These are phyloP conservation scores for Aspergillus neotritici DNA, from an alignment of 2,329 filamentous ascomycete species.

Conservation along the genomic window DNA sequence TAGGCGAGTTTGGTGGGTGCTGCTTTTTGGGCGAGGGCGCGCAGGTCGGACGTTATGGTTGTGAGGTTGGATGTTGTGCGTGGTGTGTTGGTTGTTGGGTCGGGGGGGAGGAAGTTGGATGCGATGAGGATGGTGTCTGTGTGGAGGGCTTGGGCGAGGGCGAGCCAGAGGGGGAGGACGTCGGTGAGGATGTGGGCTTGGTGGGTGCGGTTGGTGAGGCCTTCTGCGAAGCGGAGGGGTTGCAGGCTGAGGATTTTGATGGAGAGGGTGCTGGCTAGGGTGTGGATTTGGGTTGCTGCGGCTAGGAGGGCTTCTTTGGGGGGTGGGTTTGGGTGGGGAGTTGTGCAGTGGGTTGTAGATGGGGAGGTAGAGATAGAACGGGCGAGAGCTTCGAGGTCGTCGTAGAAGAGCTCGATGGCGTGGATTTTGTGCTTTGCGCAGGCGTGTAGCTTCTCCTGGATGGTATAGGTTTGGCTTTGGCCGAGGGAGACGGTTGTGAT, in stretches of 20 bases:
- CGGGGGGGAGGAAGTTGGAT: conserved; percentile 56
- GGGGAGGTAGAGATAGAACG: neutral
- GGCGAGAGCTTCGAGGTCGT: conserved; percentile 30
- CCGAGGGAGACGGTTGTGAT: conserved; percentile 76
- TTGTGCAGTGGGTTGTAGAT: conserved; percentile 13
- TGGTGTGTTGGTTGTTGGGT: conserved; percentile 32
- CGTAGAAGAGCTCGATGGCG: conserved; percentile 35
- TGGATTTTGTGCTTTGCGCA: conserved; percentile 46
- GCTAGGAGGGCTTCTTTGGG: conserved; percentile 16
- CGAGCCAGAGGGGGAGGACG: conserved; percentile 62
- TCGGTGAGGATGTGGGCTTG: conserved; percentile 57
- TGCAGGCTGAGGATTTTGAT: conserved; percentile 54
- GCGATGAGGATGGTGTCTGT: conserved; percentile 73
- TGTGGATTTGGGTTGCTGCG: conserved; percentile 41
- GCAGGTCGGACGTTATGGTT: conserved; percentile 58
- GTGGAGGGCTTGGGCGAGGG: conserved; percentile 56
- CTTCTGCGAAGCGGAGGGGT: conserved; percentile 74
- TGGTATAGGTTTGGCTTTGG: conserved; percentile 62
- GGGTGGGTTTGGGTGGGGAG: conserved; percentile 21
- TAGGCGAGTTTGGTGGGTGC: conserved; percentile 63
- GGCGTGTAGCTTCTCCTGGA: conserved; percentile 63
- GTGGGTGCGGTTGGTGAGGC: conserved; percentile 57
- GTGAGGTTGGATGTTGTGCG: conserved; percentile 47
- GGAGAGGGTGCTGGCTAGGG: conserved; percentile 37
- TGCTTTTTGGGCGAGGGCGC: conserved; percentile 62